Conservation (phyloP, 108 stramenopile genomes). For the Phaeodactylum tricornutum region DNA sequence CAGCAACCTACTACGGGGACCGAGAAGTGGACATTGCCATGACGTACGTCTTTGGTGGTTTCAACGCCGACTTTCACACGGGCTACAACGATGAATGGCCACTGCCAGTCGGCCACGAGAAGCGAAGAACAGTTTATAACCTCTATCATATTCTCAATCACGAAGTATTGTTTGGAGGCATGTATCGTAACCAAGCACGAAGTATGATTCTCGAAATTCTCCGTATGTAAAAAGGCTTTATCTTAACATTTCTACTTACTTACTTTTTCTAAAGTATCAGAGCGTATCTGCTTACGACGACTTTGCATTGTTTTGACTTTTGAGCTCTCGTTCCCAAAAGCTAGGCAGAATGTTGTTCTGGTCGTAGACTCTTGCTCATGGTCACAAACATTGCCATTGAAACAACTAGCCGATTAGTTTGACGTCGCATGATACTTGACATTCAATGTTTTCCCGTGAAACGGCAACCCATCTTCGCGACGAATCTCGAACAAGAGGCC, state of each 20-base stretch:
- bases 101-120: slow-evolving; percentile 34
- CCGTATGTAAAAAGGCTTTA: slow-evolving; percentile 18
- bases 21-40: slow-evolving; percentile 64
- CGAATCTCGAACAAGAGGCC: slow-evolving; percentile 32
- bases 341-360: no score
- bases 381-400: no score
- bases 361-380: no score
- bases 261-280: no score
- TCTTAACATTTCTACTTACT: no score
- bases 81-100: slow-evolving; percentile 72
- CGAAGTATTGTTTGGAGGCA: slow-evolving; percentile 70
- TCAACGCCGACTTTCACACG: slow-evolving; percentile 45
- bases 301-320: no score
- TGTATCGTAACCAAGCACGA: slow-evolving; percentile 50
- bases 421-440: slow-evolving; percentile 1
- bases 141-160: slow-evolving; percentile 76
- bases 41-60: slow-evolving; percentile 73
- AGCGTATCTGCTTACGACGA: no score
- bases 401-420: no score
- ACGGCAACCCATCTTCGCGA: slow-evolving; percentile 35
- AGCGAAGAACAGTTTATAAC: slow-evolving; percentile 56
- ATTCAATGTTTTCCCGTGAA: slow-evolving; percentile 2
- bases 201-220: slow-evolving; percentile 65
- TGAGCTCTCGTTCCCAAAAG: no score
- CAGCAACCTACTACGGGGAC: slow-evolving; percentile 79